Base-by-base conservation (phyloP, 148 eudicot species). In the Suaeda aralocaspica region DNA sequence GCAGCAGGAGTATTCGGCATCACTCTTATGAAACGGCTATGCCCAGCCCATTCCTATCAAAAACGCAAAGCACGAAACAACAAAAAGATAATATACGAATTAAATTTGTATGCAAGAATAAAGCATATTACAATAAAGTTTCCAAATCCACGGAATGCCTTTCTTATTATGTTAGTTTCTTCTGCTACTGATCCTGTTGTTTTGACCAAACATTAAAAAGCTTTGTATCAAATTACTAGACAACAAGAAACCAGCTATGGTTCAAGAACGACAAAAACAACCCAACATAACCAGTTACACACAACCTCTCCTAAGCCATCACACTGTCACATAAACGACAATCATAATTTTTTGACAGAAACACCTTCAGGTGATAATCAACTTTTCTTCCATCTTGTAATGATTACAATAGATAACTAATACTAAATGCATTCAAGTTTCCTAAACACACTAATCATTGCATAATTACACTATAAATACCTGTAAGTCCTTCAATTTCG, bases 1-100 rank as follows among this genome's bases (percentile, higher is more conserved):
- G 97, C 96, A 77, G 99, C 91, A 61, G 97, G 99, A 59, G 99
- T 94, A 69, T 91, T 94, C 53, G 99, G 93, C 89, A 94, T 94
- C 44, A 94, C 99, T 75, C 97, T 85, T 46, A 87, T 81, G 75
- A 94, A 89, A 64, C 99, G 91, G 74, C 81, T 73, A 22, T 84
- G 86, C 51, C 96, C 92, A 4, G 97, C 86, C 99, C 99, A 94
- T 51, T 91, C 97, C 99, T 94, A 67, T 13, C 44, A 60, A 74
- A 55, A 26, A 62, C 33, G 28, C 60, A 30, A 60, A 74, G 48
- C 26, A 62, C 33, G 28, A 53, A 30, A 49, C 48, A 64, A 4
- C 15, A 70, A 64, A 34, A 24, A 48, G 59, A 44, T 60, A 52
- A 72, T 3, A 58, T 46, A 77, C 26, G 50, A 15, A 4, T 30